Conservation (phyloP, 129 eudicot genomes). For the Sambucus nigra region DNA sequence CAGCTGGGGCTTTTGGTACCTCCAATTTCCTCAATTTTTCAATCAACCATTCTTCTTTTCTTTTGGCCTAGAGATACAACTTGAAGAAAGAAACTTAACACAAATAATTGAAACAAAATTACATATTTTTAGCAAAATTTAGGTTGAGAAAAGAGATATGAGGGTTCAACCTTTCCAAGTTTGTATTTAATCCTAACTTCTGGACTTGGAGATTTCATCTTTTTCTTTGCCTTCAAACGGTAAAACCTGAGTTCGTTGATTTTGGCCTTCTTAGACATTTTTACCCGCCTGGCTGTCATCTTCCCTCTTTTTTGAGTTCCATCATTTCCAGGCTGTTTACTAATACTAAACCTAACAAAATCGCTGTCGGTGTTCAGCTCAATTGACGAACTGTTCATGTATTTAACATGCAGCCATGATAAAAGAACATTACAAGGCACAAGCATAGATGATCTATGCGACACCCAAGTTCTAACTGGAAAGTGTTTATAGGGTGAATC, state of each 20-base stretch:
- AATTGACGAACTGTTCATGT: slow-evolving; percentile 38
- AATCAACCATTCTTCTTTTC: slow-evolving; percentile 92
- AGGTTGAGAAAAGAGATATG: slow-evolving; percentile 6
- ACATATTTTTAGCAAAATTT: background rate
- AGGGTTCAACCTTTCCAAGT: slow-evolving; percentile 64
- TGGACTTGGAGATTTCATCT: slow-evolving; percentile 91
- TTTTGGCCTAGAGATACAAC: slow-evolving; percentile 48
- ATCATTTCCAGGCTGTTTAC: slow-evolving; percentile 20
- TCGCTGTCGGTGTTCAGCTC: slow-evolving; percentile 53
- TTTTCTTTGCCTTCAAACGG: slow-evolving; percentile 86
- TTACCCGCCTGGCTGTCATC: slow-evolving; percentile 17
- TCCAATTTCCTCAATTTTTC: slow-evolving; percentile 82
- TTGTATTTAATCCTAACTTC: slow-evolving; percentile 75
- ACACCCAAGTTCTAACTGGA: background rate
- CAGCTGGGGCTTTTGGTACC: slow-evolving; percentile 50
- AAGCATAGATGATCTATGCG: slow-evolving; percentile 6
- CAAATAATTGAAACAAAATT: background rate
- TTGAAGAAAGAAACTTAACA: slow-evolving; percentile 4
- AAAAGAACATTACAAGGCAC: slow-evolving; percentile 14
- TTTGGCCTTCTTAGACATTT: slow-evolving; percentile 58
- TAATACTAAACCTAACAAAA: slow-evolving; percentile 55
- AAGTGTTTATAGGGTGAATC: slow-evolving; percentile 12
- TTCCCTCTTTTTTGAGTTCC: slow-evolving; percentile 17
- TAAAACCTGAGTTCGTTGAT: slow-evolving; percentile 77
- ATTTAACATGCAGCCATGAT: slow-evolving; percentile 35